phyloP scores from a whole-genome alignment of 1,284 basidiomycete species.

The Puccinia sorghi region DNA sequence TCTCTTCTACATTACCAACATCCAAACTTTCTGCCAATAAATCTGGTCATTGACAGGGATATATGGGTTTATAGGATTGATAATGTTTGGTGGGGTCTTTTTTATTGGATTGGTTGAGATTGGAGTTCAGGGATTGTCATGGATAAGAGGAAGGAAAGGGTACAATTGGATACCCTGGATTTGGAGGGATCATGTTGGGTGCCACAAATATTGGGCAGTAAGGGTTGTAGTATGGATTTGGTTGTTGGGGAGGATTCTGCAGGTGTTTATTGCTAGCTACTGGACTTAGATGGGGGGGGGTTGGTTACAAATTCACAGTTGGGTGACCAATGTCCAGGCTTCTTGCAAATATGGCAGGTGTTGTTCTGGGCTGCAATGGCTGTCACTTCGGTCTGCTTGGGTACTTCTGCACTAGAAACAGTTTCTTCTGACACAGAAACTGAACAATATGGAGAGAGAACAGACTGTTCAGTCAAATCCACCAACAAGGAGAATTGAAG shows the following conservation, averaged over 20 bases:
- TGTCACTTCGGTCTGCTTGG: not conserved
- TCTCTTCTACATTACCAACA: not conserved
- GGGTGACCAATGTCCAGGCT: constrained; percentile 4
- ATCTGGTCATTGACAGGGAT: not conserved
- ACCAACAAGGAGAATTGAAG: not conserved
- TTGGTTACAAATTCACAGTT: not conserved
- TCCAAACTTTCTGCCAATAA: not conserved
- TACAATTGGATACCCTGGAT: not conserved
- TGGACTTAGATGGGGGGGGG: too few species aligned
- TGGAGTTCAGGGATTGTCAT: too few species aligned
- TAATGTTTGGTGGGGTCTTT: too few species aligned
- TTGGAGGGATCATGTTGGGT: not conserved
- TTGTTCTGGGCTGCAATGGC: not conserved
- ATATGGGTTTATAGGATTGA: not conserved
- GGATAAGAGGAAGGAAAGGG: too few species aligned
- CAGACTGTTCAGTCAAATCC: not conserved
- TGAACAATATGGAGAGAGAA: not conserved
- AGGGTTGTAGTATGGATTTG: not conserved
- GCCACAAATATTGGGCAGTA: constrained; percentile 4
- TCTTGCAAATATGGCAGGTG: not conserved
- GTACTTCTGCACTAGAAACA: not conserved
- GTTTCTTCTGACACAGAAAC: not conserved
- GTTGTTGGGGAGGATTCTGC: not conserved
- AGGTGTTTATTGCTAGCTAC: not conserved
- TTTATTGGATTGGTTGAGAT: too few species aligned